These are phyloP conservation scores for Leptographium wingfieldii DNA, from an alignment of 2,329 filamentous ascomycete species.

Conservation along the genomic window DNA sequence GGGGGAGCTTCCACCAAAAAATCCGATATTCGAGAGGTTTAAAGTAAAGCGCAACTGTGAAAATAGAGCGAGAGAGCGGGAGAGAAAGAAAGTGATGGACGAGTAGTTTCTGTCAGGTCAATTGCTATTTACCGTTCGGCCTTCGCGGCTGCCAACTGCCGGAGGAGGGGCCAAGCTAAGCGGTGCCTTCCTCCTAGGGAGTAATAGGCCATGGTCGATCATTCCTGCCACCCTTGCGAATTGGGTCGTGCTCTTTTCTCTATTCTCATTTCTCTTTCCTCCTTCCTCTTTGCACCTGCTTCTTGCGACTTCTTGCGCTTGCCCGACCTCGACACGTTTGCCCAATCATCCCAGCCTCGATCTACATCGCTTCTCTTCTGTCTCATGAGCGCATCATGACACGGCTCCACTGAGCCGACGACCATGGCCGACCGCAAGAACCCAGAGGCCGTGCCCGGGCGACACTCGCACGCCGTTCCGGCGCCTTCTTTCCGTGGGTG, in stretches of 20 bases:
- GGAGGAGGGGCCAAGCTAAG: neutral
- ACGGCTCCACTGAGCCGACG: neutral
- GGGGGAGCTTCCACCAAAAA: neutral
- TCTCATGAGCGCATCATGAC: neutral
- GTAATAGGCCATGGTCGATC: neutral
- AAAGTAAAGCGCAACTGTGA: no score
- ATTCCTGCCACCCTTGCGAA: neutral
- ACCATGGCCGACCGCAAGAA: conserved; percentile 33
- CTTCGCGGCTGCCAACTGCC: neutral
- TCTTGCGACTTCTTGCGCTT: no score
- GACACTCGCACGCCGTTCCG: conserved; percentile 30
- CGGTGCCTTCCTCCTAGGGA: neutral
- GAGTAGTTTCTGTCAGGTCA: neutral
- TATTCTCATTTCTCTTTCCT: neutral
- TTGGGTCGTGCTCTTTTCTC: neutral
- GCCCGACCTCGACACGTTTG: neutral
- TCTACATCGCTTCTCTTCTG: neutral
- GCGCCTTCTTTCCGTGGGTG: conserved; percentile 40
- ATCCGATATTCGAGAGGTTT: no score
- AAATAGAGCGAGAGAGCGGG: no score
- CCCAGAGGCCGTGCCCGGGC: conserved; percentile 28
- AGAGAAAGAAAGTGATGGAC: neutral
- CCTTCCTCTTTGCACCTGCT: neutral
- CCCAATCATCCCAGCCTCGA: neutral
- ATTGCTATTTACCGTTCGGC: neutral